A percentile compares a stretch with the other conserved stretches of the same genome.
phyloP scores from a whole-genome alignment of 2,329 filamentous ascomycete genomes.

The Eutypella sp. region DNA sequence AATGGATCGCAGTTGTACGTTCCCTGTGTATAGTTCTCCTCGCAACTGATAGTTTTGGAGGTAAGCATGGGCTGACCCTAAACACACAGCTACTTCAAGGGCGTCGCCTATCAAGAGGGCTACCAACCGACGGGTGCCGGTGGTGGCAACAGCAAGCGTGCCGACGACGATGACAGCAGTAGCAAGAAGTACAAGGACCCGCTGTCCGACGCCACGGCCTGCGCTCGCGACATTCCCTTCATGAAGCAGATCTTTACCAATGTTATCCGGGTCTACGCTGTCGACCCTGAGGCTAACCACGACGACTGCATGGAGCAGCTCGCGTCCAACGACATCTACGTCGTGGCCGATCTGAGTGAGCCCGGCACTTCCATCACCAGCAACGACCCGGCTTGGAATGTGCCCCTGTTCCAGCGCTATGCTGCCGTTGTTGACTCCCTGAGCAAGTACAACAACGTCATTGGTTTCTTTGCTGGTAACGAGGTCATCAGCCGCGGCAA shows the following conservation, averaged over 20 bases:
- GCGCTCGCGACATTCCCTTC: slow-evolving; percentile 81
- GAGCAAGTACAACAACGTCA: slow-evolving; percentile 78
- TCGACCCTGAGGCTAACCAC: slow-evolving; percentile 77
- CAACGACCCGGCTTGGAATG: slow-evolving; percentile 71
- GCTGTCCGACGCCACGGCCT: slow-evolving; percentile 64
- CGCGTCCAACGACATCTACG: slow-evolving; percentile 83
- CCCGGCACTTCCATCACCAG: slow-evolving; percentile 82
- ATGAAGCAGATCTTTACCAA: slow-evolving; percentile 79
- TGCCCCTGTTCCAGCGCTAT: slow-evolving; percentile 74
- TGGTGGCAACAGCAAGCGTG: slow-evolving; percentile 26
- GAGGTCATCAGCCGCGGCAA: slow-evolving; percentile 86
- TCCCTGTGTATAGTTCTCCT: no score
- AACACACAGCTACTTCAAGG: slow-evolving; percentile 70
- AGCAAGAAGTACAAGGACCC: slow-evolving; percentile 77
- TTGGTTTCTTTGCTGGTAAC: slow-evolving; percentile 98
- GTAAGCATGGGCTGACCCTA: slow-evolving; percentile 7
- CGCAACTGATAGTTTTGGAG: slow-evolving; percentile 4
- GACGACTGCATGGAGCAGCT: slow-evolving; percentile 78
- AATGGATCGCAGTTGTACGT: slow-evolving; percentile 67
- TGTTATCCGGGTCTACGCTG: slow-evolving; percentile 89
- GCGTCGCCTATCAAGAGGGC: slow-evolving; percentile 92
- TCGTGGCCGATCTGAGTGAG: slow-evolving; percentile 85
- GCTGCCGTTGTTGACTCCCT: slow-evolving; percentile 77
- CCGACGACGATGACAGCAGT: slow-evolving; percentile 38
- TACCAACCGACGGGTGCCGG: slow-evolving; percentile 48